phyloP scores from a whole-genome alignment of 169 alveolate species.

The Plasmodium falciparum region DNA sequence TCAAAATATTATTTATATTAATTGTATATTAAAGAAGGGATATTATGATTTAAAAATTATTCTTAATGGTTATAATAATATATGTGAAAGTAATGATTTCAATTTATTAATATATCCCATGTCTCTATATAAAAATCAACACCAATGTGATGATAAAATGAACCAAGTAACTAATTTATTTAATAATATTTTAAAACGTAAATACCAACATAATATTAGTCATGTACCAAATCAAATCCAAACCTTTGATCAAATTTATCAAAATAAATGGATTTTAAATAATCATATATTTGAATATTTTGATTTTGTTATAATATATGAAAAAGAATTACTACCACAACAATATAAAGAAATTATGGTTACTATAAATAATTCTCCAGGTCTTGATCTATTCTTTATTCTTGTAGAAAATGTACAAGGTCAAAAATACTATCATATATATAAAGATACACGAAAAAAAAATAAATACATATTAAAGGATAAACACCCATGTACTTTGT shows the following conservation, averaged over 20 bases:
- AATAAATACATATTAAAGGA: conserved; percentile 14
- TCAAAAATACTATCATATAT: conserved; percentile 30
- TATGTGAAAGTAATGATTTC: conserved; percentile 22
- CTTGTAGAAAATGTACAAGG: conserved; percentile 5
- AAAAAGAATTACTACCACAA: conserved; percentile 3
- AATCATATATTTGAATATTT: conserved; percentile 21
- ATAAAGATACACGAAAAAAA: conserved; percentile 13
- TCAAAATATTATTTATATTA: conserved; percentile 26
- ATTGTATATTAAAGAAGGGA: conserved; percentile 30
- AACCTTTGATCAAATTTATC: conserved; percentile 15
- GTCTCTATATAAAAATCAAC: conserved; percentile 24
- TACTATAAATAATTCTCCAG: conserved; percentile 24
- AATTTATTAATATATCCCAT: conserved; percentile 13
- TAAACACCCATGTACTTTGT: conserved; percentile 1
- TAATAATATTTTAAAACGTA: conserved; percentile 3
- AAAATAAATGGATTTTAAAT: conserved; percentile 36
- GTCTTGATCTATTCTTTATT: conserved; percentile 30
- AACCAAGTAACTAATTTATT: conserved; percentile 17
- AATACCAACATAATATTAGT: neutral
- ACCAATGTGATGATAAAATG: conserved; percentile 25
- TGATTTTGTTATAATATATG: conserved; percentile 46
- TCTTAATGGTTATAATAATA: conserved; percentile 9
- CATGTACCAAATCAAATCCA: too few relatives aligned
- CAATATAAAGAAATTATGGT: conserved; percentile 20
- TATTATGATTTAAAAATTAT: conserved; percentile 20